These are phyloP conservation scores for Globisporangium yorkense DNA, from an alignment of 352 stramenopile species.

Conservation along the genomic window DNA sequence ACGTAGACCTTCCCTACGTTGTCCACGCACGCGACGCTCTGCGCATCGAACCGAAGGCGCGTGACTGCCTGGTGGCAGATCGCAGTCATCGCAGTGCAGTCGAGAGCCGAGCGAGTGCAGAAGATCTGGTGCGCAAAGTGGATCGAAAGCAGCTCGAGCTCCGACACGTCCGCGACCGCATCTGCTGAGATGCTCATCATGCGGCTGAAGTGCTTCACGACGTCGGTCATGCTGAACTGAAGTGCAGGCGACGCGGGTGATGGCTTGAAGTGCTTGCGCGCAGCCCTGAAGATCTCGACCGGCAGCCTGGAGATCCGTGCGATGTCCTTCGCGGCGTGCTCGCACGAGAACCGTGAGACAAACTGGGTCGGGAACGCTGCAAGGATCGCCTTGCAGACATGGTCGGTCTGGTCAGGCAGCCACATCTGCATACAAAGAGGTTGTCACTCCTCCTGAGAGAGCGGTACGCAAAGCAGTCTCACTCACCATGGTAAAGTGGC, in stretches of 20 bases:
- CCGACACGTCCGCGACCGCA: constrained; percentile 9
- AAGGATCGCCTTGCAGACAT: constrained; percentile 32
- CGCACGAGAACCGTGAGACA: constrained; percentile 11
- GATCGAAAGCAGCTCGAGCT: constrained; percentile 38
- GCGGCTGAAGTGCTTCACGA: constrained; percentile 37
- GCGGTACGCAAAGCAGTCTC: background rate
- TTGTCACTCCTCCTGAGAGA: background rate
- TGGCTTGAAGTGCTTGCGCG: constrained; percentile 21
- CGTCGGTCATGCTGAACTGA: constrained; percentile 35
- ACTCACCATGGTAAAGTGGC: constrained; percentile 60
- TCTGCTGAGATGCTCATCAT: constrained; percentile 38
- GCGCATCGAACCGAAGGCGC: constrained; percentile 30
- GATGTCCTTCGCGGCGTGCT: constrained; percentile 12
- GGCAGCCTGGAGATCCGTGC: constrained; percentile 32
- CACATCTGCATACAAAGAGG: constrained; percentile 23
- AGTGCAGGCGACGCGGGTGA: constrained; percentile 27
- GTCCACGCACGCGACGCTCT: constrained; percentile 22
- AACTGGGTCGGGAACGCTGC: constrained; percentile 40
- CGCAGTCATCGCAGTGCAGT: background rate
- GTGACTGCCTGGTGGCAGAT: constrained; percentile 15
- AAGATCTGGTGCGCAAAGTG: constrained; percentile 33
- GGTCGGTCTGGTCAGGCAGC: constrained; percentile 30
- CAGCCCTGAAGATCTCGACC: constrained; percentile 28
- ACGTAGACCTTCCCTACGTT: constrained; percentile 27
- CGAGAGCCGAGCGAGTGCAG: background rate